phyloP scores from a whole-genome alignment of 257 asterid genomes.

The Voacanga thouarsii region DNA sequence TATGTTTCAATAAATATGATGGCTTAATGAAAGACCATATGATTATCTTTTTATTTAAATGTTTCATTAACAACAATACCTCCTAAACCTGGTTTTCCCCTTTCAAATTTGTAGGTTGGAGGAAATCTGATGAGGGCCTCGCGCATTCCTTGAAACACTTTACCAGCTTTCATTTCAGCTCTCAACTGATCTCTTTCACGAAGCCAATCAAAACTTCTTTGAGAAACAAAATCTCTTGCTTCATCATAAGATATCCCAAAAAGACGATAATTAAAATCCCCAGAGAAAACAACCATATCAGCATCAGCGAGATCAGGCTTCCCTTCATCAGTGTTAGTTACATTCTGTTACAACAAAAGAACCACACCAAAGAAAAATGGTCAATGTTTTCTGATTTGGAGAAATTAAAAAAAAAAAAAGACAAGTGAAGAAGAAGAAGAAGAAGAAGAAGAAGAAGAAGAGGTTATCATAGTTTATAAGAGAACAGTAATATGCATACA shows the following conservation, averaged over 20 bases:
- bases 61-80: slow-evolving; percentile 36
- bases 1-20: not conserved
- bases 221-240: slow-evolving; percentile 97
- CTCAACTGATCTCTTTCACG: slow-evolving; percentile 90
- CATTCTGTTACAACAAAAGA: slow-evolving; percentile 36
- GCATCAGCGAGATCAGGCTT: slow-evolving; percentile 94
- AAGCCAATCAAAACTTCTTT: slow-evolving; percentile 97
- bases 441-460: not conserved
- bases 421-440: not conserved
- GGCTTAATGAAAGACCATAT: not conserved
- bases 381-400: not conserved
- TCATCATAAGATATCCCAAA: slow-evolving; percentile 95
- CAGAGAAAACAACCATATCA: slow-evolving; percentile 74
- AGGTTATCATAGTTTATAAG: not conserved
- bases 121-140: slow-evolving; percentile 91
- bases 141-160: slow-evolving; percentile 96
- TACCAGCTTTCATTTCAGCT: slow-evolving; percentile 90
- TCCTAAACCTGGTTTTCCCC: slow-evolving; percentile 92
- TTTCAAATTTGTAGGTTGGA: slow-evolving; percentile 93
- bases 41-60: not conserved
- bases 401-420: slow-evolving; percentile 1
- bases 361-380: not conserved
- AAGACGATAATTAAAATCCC: slow-evolving; percentile 93
- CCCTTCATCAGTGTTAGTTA: slow-evolving; percentile 54
- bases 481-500: slow-evolving; percentile 37